These are phyloP conservation scores for Rhodotorula sp. DNA, from an alignment of 1,284 basidiomycete species.

Conservation along the genomic window DNA sequence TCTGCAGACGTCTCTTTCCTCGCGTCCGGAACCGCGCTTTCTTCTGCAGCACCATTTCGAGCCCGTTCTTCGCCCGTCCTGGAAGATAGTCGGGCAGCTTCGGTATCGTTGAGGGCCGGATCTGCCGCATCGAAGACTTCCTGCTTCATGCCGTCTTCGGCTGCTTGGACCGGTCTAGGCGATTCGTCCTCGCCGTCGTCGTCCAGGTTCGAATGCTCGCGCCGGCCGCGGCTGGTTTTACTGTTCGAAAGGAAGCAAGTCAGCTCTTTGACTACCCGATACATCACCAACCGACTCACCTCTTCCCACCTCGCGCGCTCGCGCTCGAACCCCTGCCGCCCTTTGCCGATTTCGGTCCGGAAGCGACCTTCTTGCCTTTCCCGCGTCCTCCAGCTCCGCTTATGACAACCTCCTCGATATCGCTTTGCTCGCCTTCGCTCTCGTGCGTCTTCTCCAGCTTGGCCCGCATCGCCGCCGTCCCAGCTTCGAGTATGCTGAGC, in stretches of 20 bases:
- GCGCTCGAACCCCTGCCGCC: conserved; percentile 6
- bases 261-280: not conserved
- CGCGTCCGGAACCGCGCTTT: not conserved
- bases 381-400: conserved; percentile 1
- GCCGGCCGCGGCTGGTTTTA: conserved; percentile 1
- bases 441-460: conserved; percentile 27
- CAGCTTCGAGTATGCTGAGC: conserved; percentile 27
- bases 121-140: not conserved
- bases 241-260: not conserved
- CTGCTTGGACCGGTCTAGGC: not conserved
- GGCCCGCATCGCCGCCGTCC: conserved; percentile 29
- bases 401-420: conserved; percentile 1
- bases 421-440: conserved; percentile 8
- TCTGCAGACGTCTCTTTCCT: not conserved
- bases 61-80: too few relatives aligned
- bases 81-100: not conserved
- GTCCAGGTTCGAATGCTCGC: conserved; percentile 13
- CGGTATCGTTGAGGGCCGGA: too few relatives aligned
- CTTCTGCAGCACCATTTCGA: not conserved
- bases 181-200: not conserved
- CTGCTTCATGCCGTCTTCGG: not conserved
- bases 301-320: conserved; percentile 9
- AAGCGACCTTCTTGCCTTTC: conserved; percentile 1
- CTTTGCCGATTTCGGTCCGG: conserved; percentile 7
- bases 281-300: not conserved